Evolutionary conservation across 164 flowering plant genomes (phyloP).

Genomic region (Sextonia rubra): DNA sequence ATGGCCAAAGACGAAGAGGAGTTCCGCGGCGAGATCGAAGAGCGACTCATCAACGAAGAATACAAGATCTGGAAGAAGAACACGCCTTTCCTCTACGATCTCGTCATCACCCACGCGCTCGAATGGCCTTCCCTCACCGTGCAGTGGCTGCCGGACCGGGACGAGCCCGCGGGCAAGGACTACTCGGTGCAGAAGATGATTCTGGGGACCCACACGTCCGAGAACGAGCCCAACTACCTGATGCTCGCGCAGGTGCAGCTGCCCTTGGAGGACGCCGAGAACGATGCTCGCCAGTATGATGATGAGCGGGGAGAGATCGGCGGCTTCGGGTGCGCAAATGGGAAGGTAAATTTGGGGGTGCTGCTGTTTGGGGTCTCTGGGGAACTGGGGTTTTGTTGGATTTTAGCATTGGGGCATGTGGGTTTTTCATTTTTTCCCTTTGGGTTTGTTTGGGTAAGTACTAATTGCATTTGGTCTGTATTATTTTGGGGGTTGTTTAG

Average conservation of each 20-base stretch:
- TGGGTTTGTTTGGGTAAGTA: neutral
- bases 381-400: neutral
- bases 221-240: conserved; percentile 93
- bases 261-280: conserved; percentile 88
- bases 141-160: conserved; percentile 89
- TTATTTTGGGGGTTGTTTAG: neutral
- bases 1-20: conserved; percentile 89
- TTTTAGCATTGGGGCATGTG: neutral
- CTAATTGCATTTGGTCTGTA: neutral
- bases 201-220: conserved; percentile 89
- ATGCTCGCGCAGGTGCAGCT: conserved; percentile 95
- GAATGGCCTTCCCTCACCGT: conserved; percentile 99
- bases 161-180: conserved; percentile 89
- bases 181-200: conserved; percentile 92
- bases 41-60: conserved; percentile 87
- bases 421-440: neutral
- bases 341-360: conserved; percentile 50
- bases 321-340: conserved; percentile 82
- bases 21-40: conserved; percentile 87
- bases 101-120: conserved; percentile 90
- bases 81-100: conserved; percentile 91
- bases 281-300: conserved; percentile 77
- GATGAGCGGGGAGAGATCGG: conserved; percentile 77
- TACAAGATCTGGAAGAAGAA: conserved; percentile 99
- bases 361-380: neutral